phyloP scores from a whole-genome alignment of 805 yeast genomes.

The Clavispora vitiphila region DNA sequence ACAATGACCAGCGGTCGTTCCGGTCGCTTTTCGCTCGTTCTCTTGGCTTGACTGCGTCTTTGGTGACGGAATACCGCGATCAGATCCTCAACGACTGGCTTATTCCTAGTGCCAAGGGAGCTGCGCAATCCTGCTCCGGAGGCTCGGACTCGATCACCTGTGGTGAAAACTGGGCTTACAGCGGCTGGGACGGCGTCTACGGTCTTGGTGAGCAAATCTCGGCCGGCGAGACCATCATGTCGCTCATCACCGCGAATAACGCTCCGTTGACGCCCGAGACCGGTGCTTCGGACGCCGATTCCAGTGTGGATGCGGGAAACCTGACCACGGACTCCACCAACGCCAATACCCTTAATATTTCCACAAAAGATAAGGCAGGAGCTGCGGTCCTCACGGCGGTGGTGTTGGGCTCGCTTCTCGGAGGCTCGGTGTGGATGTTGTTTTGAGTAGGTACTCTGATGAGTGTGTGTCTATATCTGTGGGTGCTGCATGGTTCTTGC shows the following conservation, averaged over 20 bases:
- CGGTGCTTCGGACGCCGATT: conserved; percentile 12
- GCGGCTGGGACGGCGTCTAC: conserved; percentile 59
- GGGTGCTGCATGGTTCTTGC: too few species aligned
- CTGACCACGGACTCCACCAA: conserved; percentile 12
- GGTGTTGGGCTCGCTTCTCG: conserved; percentile 54
- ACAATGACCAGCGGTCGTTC: conserved; percentile 74
- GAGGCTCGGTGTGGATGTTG: conserved; percentile 78
- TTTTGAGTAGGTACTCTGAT: conserved; percentile 34
- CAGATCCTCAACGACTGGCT: conserved; percentile 25
- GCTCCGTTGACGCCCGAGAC: conserved; percentile 15
- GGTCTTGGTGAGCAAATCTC: conserved; percentile 80
- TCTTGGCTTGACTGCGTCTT: conserved; percentile 51
- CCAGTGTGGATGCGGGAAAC: conserved; percentile 29
- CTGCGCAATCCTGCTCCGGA: conserved; percentile 68
- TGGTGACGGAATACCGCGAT: conserved; percentile 47
- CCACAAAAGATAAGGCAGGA: conserved; percentile 61
- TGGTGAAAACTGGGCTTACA: conserved; percentile 60
- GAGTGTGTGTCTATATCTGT: too few species aligned
- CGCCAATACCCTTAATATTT: conserved; percentile 42
- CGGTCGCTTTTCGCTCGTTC: conserved; percentile 64
- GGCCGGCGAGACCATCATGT: conserved; percentile 56
- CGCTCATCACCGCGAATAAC: conserved; percentile 20
- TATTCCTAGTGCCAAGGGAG: conserved; percentile 54
- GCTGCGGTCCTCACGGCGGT: conserved; percentile 85
- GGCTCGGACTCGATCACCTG: conserved; percentile 85